phyloP scores from a whole-genome alignment of 129 eudicot species.

The Solidago caesia region DNA sequence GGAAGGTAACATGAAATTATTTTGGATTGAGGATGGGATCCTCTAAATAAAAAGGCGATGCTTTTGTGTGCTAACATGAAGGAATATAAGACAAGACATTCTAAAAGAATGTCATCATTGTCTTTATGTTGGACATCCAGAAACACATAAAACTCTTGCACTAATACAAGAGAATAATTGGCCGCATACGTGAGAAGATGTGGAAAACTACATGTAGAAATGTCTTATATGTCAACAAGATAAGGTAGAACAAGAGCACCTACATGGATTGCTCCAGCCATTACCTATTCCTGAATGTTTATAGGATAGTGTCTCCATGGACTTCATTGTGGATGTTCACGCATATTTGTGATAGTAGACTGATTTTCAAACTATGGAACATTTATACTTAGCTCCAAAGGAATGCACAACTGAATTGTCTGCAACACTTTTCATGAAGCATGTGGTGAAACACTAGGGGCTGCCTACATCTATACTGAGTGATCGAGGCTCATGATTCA shows the following conservation, averaged over 20 bases:
- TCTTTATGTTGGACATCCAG: no score
- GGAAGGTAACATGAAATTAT: no score
- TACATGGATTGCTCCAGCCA: no score
- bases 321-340: not conserved
- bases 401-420: not conserved
- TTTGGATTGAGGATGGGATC: no score
- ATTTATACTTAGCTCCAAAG: not conserved
- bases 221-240: conserved; percentile 12
- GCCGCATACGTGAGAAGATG: not conserved
- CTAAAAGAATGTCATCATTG: no score
- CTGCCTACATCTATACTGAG: not conserved
- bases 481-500: not conserved
- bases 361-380: not conserved
- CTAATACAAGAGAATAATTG: not conserved
- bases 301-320: no score
- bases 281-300: no score
- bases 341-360: not conserved
- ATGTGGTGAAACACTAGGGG: not conserved
- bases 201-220: not conserved
- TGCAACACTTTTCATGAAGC: not conserved
- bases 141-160: not conserved
- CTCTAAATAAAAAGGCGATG: no score
- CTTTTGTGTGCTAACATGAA: no score
- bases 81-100: no score
- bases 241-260: not conserved